A percentile compares a stretch with the other conserved stretches of the same genome.
Conservation (phyloP, 306 rosid species). For the Pterocarpus macrocarpus region DNA sequence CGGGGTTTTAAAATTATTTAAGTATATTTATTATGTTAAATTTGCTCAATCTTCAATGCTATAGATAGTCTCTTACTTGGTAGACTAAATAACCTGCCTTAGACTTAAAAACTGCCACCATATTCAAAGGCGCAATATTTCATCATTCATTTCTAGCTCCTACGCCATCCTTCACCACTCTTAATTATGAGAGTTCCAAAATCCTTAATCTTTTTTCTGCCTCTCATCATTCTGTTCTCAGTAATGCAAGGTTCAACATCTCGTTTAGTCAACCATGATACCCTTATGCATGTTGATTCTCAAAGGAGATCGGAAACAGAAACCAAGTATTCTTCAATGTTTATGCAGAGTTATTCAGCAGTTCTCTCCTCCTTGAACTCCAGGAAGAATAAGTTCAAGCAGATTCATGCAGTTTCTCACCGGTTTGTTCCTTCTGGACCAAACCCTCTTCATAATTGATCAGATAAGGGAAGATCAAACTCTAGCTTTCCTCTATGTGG, state of each 20-base stretch:
- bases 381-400: slow-evolving; percentile 39
- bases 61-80: slow-evolving; percentile 35
- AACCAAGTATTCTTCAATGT: slow-evolving; percentile 44
- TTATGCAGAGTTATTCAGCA: slow-evolving; percentile 37
- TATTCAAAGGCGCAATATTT: background rate
- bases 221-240: slow-evolving; percentile 35
- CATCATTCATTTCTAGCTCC: background rate
- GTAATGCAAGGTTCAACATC: slow-evolving; percentile 33
- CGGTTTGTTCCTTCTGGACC: slow-evolving; percentile 57
- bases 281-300: slow-evolving; percentile 1
- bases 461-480: background rate
- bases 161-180: background rate
- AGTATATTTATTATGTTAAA: background rate
- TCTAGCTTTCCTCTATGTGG: background rate
- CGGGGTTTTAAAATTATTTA: background rate
- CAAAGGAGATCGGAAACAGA: slow-evolving; percentile 2
- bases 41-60: background rate
- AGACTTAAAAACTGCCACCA: background rate
- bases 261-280: slow-evolving; percentile 24
- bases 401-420: slow-evolving; percentile 57
- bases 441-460: slow-evolving; percentile 66
- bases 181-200: slow-evolving; percentile 49
- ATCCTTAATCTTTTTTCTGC: slow-evolving; percentile 34
- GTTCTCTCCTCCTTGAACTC: slow-evolving; percentile 42
- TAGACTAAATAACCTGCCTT: slow-evolving; percentile 17